Evolutionary conservation across 1,284 basidiomycete genomes (phyloP).

Genomic region (Microbotryomycetes sp.): DNA sequence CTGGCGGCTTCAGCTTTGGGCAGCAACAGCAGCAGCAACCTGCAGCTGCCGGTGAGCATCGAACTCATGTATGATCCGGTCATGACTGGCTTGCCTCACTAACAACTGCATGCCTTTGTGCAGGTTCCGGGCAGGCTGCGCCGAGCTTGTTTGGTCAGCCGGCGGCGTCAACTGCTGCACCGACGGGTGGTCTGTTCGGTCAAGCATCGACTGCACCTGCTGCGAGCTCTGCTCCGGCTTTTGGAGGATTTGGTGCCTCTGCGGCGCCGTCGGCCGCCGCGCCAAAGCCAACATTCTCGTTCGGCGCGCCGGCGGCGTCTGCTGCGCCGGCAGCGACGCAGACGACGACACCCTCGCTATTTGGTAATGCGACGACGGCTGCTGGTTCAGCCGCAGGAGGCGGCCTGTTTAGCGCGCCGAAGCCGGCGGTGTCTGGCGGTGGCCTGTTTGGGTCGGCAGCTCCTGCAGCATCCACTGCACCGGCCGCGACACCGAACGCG

Average conservation of each 20-base stretch:
- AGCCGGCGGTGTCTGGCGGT: conserved; percentile 28
- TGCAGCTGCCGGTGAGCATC: not conserved
- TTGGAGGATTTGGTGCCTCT: not conserved
- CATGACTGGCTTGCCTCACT: not conserved
- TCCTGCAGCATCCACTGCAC: conserved; percentile 17
- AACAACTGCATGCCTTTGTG: not conserved
- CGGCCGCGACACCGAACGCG: conserved; percentile 5
- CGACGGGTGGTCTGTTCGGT: conserved; percentile 14
- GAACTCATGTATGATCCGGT: too few relatives aligned
- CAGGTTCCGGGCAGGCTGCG: not conserved
- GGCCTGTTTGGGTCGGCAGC: conserved; percentile 31
- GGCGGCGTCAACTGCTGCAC: not conserved
- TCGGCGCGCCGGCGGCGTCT: conserved; percentile 29
- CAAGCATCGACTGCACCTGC: not conserved
- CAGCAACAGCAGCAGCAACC: conserved; percentile 8
- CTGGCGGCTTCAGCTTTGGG: conserved; percentile 22
- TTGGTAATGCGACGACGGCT: conserved; percentile 16
- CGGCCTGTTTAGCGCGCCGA: conserved; percentile 36
- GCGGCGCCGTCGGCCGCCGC: conserved; percentile 11
- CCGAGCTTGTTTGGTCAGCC: conserved; percentile 21
- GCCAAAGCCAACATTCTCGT: conserved; percentile 38
- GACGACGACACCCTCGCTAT: conserved; percentile 28
- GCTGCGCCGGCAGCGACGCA: conserved; percentile 18
- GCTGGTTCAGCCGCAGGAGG: conserved; percentile 30
- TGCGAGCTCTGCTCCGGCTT: not conserved